Conservation (phyloP, 148 eudicot genomes). For the Silene latifolia region DNA sequence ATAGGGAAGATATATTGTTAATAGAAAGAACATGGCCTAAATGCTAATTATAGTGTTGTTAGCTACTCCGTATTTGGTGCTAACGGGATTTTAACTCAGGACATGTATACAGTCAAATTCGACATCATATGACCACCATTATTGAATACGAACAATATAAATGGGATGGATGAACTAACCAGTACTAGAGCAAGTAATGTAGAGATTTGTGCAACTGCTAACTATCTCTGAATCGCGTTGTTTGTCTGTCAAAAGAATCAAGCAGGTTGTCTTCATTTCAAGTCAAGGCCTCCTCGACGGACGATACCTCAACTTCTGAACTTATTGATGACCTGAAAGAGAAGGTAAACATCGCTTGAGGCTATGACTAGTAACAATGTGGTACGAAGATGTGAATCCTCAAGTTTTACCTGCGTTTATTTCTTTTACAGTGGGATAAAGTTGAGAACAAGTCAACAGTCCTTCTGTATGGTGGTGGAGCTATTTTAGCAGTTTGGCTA, state of each 20-base stretch:
- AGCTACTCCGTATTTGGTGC: too few species aligned
- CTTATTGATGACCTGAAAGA: slow-evolving; percentile 71
- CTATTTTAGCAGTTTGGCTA: slow-evolving; percentile 83
- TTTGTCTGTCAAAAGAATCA: slow-evolving; percentile 41
- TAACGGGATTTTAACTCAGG: too few species aligned
- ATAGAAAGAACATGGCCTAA: too few species aligned
- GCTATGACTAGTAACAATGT: neutral
- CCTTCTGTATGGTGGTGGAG: slow-evolving; percentile 88
- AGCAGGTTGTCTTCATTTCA: slow-evolving; percentile 55
- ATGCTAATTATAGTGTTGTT: too few species aligned
- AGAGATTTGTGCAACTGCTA: too few species aligned
- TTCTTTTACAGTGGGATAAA: slow-evolving; percentile 70
- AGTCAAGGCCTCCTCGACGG: slow-evolving; percentile 72
- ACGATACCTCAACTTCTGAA: slow-evolving; percentile 57
- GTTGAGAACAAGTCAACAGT: slow-evolving; percentile 98
- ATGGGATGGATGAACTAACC: too few species aligned
- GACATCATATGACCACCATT: too few species aligned
- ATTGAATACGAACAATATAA: too few species aligned
- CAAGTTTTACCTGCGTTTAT: neutral
- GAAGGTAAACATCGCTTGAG: slow-evolving; percentile 43
- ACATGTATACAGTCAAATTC: too few species aligned
- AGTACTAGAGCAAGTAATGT: too few species aligned
- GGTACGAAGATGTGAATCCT: neutral
- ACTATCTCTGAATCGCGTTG: neutral
- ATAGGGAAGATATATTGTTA: too few species aligned